A percentile compares a stretch with the other conserved stretches of the same genome.
Conservation (phyloP, 352 stramenopile species). For the Phytopythium ostracodes region DNA sequence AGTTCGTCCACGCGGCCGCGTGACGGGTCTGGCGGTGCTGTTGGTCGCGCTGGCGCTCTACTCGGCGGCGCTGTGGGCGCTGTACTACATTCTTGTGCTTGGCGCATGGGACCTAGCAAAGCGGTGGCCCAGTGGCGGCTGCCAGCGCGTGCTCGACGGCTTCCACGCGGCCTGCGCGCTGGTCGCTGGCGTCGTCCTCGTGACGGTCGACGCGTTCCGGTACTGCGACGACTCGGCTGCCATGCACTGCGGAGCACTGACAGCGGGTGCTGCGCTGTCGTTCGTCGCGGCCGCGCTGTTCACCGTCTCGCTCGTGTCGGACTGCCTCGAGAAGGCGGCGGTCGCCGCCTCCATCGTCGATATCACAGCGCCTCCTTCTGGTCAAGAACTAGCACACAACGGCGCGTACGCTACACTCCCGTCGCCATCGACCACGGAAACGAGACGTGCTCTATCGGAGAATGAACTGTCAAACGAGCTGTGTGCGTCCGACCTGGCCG, state of each 20-base stretch:
- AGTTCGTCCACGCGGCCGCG: constrained; percentile 14
- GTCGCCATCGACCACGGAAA: constrained; percentile 1
- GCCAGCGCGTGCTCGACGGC: constrained; percentile 17
- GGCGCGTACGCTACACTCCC: constrained; percentile 11
- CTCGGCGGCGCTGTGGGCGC: constrained; percentile 45
- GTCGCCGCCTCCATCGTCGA: constrained; percentile 2
- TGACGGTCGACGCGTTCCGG: constrained; percentile 20
- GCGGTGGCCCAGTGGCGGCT: constrained; percentile 11
- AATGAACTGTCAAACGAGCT: constrained; percentile 10
- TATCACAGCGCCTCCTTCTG: not conserved
- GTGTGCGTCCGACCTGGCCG: constrained; percentile 14
- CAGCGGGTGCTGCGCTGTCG: constrained; percentile 20
- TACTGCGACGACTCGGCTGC: constrained; percentile 12
- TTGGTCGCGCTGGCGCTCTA: constrained; percentile 56
- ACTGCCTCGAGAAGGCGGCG: constrained; percentile 14
- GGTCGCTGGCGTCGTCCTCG: constrained; percentile 15
- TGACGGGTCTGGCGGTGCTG: constrained; percentile 12
- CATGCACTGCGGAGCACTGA: constrained; percentile 23
- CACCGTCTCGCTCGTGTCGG: constrained; percentile 18
- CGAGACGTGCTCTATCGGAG: constrained; percentile 8
- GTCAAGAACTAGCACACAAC: constrained; percentile 6
- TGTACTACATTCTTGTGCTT: constrained; percentile 78
- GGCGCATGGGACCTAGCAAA: constrained; percentile 49
- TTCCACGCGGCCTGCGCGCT: constrained; percentile 14
- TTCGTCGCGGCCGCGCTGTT: constrained; percentile 22